Base-by-base conservation (phyloP, 129 eudicot species). In the Centella asiatica region DNA sequence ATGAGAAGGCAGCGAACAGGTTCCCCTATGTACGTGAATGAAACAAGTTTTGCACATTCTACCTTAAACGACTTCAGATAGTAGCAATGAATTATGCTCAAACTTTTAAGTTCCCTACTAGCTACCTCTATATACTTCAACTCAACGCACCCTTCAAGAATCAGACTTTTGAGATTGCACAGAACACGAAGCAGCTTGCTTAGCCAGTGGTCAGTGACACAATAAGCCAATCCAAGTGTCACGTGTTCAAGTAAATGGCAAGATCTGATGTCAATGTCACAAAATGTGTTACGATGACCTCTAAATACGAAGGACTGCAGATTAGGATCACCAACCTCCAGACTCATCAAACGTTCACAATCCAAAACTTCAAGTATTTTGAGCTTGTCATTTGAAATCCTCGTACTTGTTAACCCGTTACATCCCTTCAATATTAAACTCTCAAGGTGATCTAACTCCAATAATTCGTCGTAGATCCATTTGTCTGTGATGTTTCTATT, bases 11-110 rank as follows among this genome's bases (percentile, higher is more conserved):
- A 27, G 26, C 53, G 17, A 9, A 62, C 42, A 2, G 65, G 6
- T 1, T 31, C 10, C 66, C 81, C 81, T n/a, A 26, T 26, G 69
- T 70, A 70, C 58, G n/a, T 4, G 22, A 76, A 76, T 28, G 69
- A 44, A 61, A 50, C 46, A 59, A 76, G 47, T 26, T 52, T 17
- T 25, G 73, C 72, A 39, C 72, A 50, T 66, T 70, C 54, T 29
- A 76, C 70, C 12, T 59, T 62, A 6, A 75, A 76, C 27, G 58
- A 74, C 48, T 2, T 24, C 47, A 70, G 29, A 11, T 23, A 11
- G 14, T 0, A 0, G 45, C 73, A 74, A 12, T 69, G 13, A 7
- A 2, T 17, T 48, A 76, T 19, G 68, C 65, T 64, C n/a, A 76
- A 60, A 31, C 7, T 61, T 63, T 44, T 45, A 70, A 76, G 69